These are phyloP conservation scores for Syzygium jambos DNA, from an alignment of 345 rosid genomes.

Conservation along the genomic window DNA sequence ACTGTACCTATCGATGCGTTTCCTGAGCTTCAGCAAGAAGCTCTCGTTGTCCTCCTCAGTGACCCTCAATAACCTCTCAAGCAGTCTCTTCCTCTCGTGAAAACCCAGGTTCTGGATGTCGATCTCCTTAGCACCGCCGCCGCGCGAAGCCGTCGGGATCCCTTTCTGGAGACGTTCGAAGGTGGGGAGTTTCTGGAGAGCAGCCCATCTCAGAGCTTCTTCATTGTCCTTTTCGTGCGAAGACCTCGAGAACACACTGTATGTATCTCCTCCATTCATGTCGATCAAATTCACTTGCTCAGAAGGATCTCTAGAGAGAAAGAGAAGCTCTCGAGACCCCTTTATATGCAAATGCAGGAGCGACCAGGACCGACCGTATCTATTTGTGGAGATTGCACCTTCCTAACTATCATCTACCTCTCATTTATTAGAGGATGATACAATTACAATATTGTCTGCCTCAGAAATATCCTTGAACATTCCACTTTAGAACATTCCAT, in stretches of 20 bases:
- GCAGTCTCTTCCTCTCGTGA: slow-evolving; percentile 19
- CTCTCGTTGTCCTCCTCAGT: slow-evolving; percentile 32
- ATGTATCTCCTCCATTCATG: slow-evolving; percentile 9
- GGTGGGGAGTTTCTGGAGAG: slow-evolving; percentile 46
- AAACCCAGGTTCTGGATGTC: slow-evolving; percentile 26
- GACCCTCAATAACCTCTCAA: slow-evolving; percentile 25
- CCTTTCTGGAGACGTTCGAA: slow-evolving; percentile 37
- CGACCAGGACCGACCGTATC: too few species aligned
- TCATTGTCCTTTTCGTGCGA: slow-evolving; percentile 39
- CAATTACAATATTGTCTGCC: too few species aligned
- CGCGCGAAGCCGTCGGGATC: slow-evolving; percentile 3
- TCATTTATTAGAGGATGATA: too few species aligned
- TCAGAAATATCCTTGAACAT: too few species aligned
- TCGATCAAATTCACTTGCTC: too few species aligned
- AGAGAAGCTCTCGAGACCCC: too few species aligned
- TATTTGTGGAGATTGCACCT: too few species aligned
- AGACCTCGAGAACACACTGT: slow-evolving; percentile 24
- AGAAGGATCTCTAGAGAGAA: too few species aligned
- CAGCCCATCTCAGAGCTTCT: slow-evolving; percentile 56
- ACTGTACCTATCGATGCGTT: slow-evolving; percentile 9
- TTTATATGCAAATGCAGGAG: too few species aligned
- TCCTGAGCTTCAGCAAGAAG: slow-evolving; percentile 17
- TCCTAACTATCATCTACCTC: too few species aligned
- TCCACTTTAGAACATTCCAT: too few species aligned
- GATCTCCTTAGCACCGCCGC: slow-evolving; percentile 15